Evolutionary conservation across 2,329 filamentous ascomycete genomes (phyloP).

Genomic region (Cladophialophora bantiana): DNA sequence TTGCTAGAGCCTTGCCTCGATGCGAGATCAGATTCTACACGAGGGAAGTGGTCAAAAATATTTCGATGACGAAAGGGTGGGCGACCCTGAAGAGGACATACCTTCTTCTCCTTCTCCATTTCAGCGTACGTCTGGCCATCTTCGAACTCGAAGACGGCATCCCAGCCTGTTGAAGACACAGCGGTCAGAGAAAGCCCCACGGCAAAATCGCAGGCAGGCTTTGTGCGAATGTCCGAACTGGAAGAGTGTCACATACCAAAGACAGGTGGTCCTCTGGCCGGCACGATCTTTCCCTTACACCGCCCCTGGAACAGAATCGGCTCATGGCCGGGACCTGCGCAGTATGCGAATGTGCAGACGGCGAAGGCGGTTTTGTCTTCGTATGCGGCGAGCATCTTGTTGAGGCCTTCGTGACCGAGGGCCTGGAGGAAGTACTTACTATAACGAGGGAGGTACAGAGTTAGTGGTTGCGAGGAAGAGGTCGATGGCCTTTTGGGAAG

Average conservation of each 20-base stretch:
- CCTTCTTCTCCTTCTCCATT: constrained; percentile 92
- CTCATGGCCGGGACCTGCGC: constrained; percentile 80
- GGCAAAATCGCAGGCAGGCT: not conserved
- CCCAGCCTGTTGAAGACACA: constrained; percentile 73
- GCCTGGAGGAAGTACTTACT: constrained; percentile 94
- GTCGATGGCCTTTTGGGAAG: not conserved
- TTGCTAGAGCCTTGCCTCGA: constrained; percentile 82
- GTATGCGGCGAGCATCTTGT: constrained; percentile 88
- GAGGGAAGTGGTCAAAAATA: not conserved
- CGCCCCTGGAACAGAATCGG: constrained; percentile 90
- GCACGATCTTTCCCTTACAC: constrained; percentile 86
- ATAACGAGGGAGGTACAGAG: constrained; percentile 12
- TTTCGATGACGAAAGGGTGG: not conserved
- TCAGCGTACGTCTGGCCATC: constrained; percentile 87
- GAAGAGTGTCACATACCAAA: constrained; percentile 70
- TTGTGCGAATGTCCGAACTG: not conserved
- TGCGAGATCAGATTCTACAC: constrained; percentile 85
- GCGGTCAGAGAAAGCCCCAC: not conserved
- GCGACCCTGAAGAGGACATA: constrained; percentile 48
- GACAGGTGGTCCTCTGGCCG: constrained; percentile 75
- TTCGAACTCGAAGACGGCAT: constrained; percentile 92
- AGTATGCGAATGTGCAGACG: constrained; percentile 95
- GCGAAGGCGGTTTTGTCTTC: constrained; percentile 90
- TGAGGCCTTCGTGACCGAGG: constrained; percentile 83
- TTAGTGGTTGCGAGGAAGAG: not conserved